phyloP scores from a whole-genome alignment of 2,329 filamentous ascomycete genomes.

The Nothophoma quercina region DNA sequence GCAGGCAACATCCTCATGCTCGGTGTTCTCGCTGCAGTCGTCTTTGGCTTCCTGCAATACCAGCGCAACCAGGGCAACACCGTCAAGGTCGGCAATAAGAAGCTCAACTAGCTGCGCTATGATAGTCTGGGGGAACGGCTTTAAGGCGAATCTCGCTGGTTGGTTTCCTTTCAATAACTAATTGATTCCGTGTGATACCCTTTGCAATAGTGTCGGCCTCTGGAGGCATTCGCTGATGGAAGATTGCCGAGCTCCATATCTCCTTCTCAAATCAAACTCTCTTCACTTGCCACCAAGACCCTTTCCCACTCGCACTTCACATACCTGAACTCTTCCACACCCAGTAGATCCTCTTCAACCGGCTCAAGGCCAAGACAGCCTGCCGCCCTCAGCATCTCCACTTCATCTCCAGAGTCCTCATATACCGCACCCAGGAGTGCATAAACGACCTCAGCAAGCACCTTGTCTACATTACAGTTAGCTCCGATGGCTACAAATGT shows the following conservation, averaged over 20 bases:
- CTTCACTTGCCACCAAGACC: neutral
- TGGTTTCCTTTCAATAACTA: neutral
- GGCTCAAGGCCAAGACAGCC: no score
- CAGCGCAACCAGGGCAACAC: constrained; percentile 46
- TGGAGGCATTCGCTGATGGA: no score
- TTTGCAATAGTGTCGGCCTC: neutral
- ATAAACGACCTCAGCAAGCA: no score
- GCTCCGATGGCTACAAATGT: no score
- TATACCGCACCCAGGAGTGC: no score
- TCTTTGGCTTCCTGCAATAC: constrained; percentile 48
- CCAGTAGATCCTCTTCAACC: neutral
- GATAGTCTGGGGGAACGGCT: neutral
- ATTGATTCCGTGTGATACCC: constrained; percentile 16
- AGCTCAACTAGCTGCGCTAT: constrained; percentile 39
- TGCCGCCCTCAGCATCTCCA: no score
- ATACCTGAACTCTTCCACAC: neutral
- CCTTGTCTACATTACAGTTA: no score
- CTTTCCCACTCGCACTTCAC: neutral
- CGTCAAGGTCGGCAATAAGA: constrained; percentile 48
- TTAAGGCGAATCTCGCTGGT: neutral
- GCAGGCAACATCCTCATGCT: constrained; percentile 47
- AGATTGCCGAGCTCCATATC: no score
- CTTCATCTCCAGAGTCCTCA: no score
- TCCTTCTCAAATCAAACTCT: neutral
- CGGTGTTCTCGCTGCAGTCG: constrained; percentile 39